Base-by-base conservation (phyloP, 2,329 filamentous ascomycete genomes). In the Fusarium setosum region DNA sequence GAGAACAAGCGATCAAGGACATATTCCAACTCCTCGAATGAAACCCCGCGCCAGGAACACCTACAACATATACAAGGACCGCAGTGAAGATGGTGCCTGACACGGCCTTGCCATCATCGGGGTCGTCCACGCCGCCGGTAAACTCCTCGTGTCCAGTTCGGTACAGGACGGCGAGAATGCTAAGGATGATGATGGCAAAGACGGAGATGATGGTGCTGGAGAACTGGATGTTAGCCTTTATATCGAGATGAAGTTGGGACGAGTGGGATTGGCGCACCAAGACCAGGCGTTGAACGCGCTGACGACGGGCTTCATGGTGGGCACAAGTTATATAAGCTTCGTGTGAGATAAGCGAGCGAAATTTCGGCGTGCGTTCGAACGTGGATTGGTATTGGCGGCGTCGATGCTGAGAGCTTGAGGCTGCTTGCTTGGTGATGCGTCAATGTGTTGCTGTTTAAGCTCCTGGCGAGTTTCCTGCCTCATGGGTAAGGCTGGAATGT, bases 201-300 rank as follows among this genome's bases (percentile, higher is more conserved):
- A 87, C 72, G 76, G 88, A 86, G 78, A 92, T 79, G 81, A 94
- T 81, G 76, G 90, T 91, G 85, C 95, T 97, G 41, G 15, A 34
- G 32, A 63, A 38, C 44, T 57, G 38, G 11, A 57, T 55, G 68
- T 75, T 71, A 75, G 74, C 66, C 53, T 42, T 61, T 58, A 59
- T 65, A 51, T 56, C 50, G 55, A 40, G 35, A 41, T 38, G 42
- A 48, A 65, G 57, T 35, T 23, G 53, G 49, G 56, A 35, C 32
- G 57, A 40, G 34, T 56, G 45, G 68, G 47, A 57, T 66, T 61
- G 59, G 79, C 88, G 76, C 84, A 97, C 94, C 94, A 97, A 83
- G 90, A 93, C 94, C 94, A 97, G 75, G 94, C 95, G 83, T 97
- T 94, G 83, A 94, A 87, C 70, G 93, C 90, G 76, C 93, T 92